phyloP scores from a whole-genome alignment of 1,284 basidiomycete species.

The Cystobasidiaceae sp. region DNA sequence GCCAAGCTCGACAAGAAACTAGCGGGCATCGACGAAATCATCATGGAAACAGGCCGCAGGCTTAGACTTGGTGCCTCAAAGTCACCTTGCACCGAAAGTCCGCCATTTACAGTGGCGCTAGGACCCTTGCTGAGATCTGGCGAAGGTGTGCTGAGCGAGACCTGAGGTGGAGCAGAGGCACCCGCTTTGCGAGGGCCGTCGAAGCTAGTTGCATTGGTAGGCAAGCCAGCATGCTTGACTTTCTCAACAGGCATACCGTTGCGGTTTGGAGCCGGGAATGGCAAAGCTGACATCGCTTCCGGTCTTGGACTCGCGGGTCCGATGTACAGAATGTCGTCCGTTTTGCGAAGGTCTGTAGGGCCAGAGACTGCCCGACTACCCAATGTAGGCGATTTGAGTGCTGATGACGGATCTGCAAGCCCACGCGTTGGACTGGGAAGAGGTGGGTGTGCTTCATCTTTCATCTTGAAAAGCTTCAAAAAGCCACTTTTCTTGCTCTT shows the following conservation, averaged over 20 bases:
- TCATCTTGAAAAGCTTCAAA: slow-evolving; percentile 32
- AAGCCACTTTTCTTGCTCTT: slow-evolving; percentile 33
- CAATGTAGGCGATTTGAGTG: not conserved
- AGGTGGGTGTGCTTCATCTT: slow-evolving; percentile 4
- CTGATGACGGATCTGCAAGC: not conserved
- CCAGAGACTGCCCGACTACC: not conserved
- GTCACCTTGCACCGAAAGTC: slow-evolving; percentile 5
- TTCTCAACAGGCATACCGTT: not conserved
- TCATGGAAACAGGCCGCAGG: slow-evolving; percentile 32
- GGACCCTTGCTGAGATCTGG: slow-evolving; percentile 4
- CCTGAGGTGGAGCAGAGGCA: slow-evolving; percentile 4
- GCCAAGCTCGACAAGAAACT: not conserved
- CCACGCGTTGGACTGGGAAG: not conserved
- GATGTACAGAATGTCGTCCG: too few relatives aligned
- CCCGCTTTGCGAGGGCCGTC: not conserved
- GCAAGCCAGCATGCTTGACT: not conserved
- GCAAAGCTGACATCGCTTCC: slow-evolving; percentile 7
- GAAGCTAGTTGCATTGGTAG: not conserved
- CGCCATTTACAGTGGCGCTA: not conserved
- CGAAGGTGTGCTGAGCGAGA: slow-evolving; percentile 12
- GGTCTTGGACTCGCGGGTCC: too few relatives aligned
- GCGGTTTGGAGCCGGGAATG: not conserved
- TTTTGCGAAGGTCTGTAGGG: not conserved
- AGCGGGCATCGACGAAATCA: slow-evolving; percentile 28
- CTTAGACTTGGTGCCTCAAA: slow-evolving; percentile 25